Base-by-base conservation (phyloP, 257 asterid species). In the Lavandula angustifolia region DNA sequence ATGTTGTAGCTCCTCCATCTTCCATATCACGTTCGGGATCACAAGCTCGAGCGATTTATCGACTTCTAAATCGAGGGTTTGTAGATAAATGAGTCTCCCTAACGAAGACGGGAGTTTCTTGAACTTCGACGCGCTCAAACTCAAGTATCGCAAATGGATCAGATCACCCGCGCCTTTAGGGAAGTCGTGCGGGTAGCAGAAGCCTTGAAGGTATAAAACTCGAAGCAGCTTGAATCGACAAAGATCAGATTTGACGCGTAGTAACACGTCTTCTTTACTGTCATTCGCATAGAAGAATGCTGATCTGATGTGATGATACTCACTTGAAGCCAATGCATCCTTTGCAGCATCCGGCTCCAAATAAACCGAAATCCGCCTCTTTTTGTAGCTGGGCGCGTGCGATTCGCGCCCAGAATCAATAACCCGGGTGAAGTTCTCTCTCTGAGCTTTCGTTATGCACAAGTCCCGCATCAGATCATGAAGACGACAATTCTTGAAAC, bases 381-480 rank as follows among this genome's bases (percentile, higher is more conserved):
- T 57, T 12, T 27, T 38, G 8, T 17, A 38, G 62, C 37, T 50
- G 4, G 75, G 46, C 17, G 73, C 37, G 29, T 42, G 40, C 0
- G 69, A 29, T 4, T 71, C 81, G 22, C 37, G 54, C 55, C 79
- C 49, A 27, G 46, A 55, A 61, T 72, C 76, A 12, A 79, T 3
- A 9, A 69, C 55, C 5, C 46, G 60, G n/a, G 75, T 46, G 64
- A 79, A 79, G 64, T 79, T 79, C 32, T 79, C 81, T 1, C 56
- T 70, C 29, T 52, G 68, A 0, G 81, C 84, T 51, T 63, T 72
- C 0, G 74, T 51, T 40, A 79, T 60, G 32, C 84, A 79, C 6
- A 79, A 55, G 49, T 79, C 84, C 8, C 81, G 42, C 81, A 79
- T 79, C n/a, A 75, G 74, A 62, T 75, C 81, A 31, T 79, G 84